Evolutionary conservation across 2,329 filamentous ascomycete genomes (phyloP).

Genomic region (Paraconiothyrium sp.): DNA sequence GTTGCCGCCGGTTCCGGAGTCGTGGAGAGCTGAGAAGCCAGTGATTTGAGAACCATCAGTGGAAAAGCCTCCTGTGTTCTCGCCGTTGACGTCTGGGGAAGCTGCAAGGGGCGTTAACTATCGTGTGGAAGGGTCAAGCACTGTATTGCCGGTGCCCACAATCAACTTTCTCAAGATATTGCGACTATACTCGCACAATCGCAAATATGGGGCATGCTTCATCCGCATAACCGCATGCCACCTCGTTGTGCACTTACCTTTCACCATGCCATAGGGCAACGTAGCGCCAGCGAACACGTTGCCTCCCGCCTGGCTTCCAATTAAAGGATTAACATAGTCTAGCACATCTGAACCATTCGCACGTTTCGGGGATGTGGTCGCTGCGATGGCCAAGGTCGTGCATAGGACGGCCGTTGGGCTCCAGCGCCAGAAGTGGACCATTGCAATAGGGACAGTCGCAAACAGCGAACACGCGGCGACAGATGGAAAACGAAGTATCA

Average conservation of each 20-base stretch:
- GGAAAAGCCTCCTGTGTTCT: constrained; percentile 66
- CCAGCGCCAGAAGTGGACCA: constrained; percentile 5
- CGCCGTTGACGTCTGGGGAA: constrained; percentile 58
- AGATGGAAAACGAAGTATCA: neutral
- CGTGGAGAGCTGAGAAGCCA: constrained; percentile 52
- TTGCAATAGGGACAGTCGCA: constrained; percentile 4
- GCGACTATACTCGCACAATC: neutral
- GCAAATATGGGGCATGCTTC: neutral
- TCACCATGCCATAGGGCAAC: constrained; percentile 59
- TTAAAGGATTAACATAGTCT: constrained; percentile 54
- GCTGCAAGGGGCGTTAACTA: constrained; percentile 58
- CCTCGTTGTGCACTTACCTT: constrained; percentile 32
- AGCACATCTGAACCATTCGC: constrained; percentile 38
- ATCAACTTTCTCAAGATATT: too few species aligned
- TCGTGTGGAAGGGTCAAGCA: constrained; percentile 32
- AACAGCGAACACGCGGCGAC: neutral
- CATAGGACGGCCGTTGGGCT: neutral
- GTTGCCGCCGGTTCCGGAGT: constrained; percentile 50
- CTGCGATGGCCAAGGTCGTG: neutral
- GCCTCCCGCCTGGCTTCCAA: constrained; percentile 55
- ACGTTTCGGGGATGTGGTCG: constrained; percentile 7
- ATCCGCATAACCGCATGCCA: neutral
- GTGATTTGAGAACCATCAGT: constrained; percentile 55
- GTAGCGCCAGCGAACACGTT: constrained; percentile 60
- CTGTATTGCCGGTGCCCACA: too few species aligned